Conservation (phyloP, 305 asterid species). For the Fraxinus floribunda region DNA sequence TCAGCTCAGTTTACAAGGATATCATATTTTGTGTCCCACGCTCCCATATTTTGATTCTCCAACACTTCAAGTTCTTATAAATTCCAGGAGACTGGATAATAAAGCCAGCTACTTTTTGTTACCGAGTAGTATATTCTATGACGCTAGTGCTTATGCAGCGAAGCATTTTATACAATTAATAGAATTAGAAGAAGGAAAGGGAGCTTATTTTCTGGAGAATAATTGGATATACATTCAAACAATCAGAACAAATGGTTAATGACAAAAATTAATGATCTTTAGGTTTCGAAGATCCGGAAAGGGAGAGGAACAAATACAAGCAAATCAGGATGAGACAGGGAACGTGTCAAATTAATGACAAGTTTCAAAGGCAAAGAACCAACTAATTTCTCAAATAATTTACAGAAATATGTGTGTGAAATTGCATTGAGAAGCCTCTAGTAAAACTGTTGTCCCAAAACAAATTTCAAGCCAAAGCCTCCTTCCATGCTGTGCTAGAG, state of each 20-base stretch:
- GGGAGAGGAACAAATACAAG: background rate
- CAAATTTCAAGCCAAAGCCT: background rate
- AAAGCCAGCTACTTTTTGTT: background rate
- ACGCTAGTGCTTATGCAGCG: background rate
- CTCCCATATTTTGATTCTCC: conserved; percentile 1
- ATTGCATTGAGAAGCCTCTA: background rate
- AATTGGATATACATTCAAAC: background rate
- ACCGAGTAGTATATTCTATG: background rate
- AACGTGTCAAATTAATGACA: background rate
- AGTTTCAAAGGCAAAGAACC: conserved; percentile 1
- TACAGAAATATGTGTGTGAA: background rate
- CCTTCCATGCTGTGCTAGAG: background rate
- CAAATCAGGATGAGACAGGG: background rate
- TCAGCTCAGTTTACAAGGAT: background rate
- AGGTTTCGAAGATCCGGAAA: background rate
- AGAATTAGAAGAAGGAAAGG: background rate
- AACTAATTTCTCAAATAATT: conserved; percentile 6
- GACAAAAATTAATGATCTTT: background rate
- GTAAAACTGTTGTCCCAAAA: background rate
- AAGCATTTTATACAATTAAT: background rate
- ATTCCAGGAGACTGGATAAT: conserved; percentile 1
- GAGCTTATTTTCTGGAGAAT: background rate
- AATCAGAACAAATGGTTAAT: background rate
- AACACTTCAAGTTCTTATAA: background rate
- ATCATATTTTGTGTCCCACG: background rate